Base-by-base conservation (phyloP, 2,329 filamentous ascomycete genomes). In the Karstenula rhodostoma region DNA sequence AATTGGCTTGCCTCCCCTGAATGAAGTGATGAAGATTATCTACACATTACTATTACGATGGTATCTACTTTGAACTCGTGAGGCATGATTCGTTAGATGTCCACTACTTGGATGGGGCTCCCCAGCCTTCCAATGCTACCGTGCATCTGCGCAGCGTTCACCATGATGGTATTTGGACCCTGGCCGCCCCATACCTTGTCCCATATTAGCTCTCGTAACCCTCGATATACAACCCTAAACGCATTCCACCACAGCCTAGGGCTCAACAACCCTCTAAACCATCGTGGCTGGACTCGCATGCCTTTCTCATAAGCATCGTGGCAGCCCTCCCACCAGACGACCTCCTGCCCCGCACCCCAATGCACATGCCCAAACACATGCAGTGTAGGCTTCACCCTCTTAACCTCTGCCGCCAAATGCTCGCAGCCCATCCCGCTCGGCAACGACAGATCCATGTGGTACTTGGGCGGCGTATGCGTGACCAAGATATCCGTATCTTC, bases 311-410 rank as follows among this genome's bases (percentile, higher is more conserved):
- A 93, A 1, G 85, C 85, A 33, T 80, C 80, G 77, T 96, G 92
- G 61, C 87, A 86, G 27, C 88, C 85, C 75, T 95, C 92, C 84
- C 91, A 96, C 78, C 87, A 90, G 10, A 91, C 84, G 0, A 87
- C 77, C 70, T 93, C 88, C 46, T 81, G 82, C 17, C 93, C 93
- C 48, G 90, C 86, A 9, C 87, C 91, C 71, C 85, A 90, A 79
- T 97, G 93, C 25, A 94, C 85, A 77, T 97, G 93, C 0, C 93
- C 93, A 74, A 95, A 96, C 50, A 96, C 85, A 76, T 96, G 92
- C 15, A 96, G 80, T 13, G 82, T 82, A 0, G 93, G 93, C 63
- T 86, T 88, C 12, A 93, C 87, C 37, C 90, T 86, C 88, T 90
- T 92, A 19, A 91, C 77, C 71, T 96, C 93, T 15, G 83, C 78